Evolutionary conservation across 1,284 basidiomycete species (phyloP), one percentile per base, ranked within the genome.

Genomic region (Microstroma glucosiphilum): DNA sequence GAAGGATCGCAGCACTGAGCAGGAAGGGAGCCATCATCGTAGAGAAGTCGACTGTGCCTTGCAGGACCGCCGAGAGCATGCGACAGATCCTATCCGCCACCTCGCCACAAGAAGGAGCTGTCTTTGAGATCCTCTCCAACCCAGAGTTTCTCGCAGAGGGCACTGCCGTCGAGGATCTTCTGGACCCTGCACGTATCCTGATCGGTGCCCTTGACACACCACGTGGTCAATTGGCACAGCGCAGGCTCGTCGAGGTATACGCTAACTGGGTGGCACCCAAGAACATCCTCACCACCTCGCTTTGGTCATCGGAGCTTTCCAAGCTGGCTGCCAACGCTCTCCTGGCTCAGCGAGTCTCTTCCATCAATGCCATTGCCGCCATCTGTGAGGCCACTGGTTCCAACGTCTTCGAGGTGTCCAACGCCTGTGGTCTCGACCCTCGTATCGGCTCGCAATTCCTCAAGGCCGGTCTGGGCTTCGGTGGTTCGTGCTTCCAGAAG

Each of bases 311-410:
- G 2, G 94, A 99, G 82, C 87, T 99, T 48, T 90, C 91, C 73
- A 99, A 98, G 84, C 88, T 99, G 69, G 94, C 96, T 8, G 96
- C 96, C 67, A 98, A 99, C 81, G 94, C 94, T 57, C 91, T 98
- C 88, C 88, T 99, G 63, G 94, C 94, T 9, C 80, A 83, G 81
- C 90, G 96, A 68, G 98, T 99, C 81, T 97, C 94, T 9, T 96
- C 92, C 61, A 85, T 98, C 83, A 99, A 98, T 80, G 92, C 94
- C 13, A 88, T 99, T 49, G 94, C 92, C 25, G 94, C 94, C 59
- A 96, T 99, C 79, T 98, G 94, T 81, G 94, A 98, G 82, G 92
- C 92, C 17, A 99, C 96, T 6, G 94, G 94, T 58, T 94, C 96
- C 62, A 94, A 96, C 83, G 92, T 99, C 64, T 92, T 96, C 81